Percentiles rank a stretch among this genome's conserved stretches.
phyloP scores from a whole-genome alignment of 2,329 filamentous ascomycete species.

The Graphilbum fragrans region DNA sequence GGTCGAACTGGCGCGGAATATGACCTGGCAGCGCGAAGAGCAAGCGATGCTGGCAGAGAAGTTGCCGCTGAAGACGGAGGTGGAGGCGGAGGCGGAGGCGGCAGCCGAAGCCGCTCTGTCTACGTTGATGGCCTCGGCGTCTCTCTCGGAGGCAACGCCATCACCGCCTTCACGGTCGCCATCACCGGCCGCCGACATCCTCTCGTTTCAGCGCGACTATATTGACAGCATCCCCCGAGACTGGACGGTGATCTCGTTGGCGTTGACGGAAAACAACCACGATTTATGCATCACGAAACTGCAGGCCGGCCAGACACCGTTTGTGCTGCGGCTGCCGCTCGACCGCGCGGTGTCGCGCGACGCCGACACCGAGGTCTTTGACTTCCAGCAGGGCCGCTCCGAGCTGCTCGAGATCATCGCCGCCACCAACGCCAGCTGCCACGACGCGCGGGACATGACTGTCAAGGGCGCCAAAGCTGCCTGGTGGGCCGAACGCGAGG shows the following conservation, averaged over 20 bases:
- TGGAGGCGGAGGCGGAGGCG: conserved; percentile 8
- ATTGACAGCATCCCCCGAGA: conserved; percentile 70
- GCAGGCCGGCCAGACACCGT: conserved; percentile 61
- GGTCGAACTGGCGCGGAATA: conserved; percentile 57
- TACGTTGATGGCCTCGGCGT: conserved; percentile 19
- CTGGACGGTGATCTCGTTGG: conserved; percentile 82
- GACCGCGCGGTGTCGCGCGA: conserved; percentile 72
- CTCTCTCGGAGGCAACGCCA: neutral
- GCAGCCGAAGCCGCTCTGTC: neutral
- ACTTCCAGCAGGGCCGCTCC: conserved; percentile 64
- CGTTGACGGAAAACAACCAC: conserved; percentile 66
- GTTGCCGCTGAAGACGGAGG: conserved; percentile 24
- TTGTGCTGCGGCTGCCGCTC: conserved; percentile 77
- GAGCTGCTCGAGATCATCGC: conserved; percentile 77
- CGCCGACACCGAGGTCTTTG: conserved; percentile 56
- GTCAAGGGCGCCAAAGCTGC: conserved; percentile 63
- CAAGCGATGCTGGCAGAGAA: conserved; percentile 39
- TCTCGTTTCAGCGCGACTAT: conserved; percentile 64
- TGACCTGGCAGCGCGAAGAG: conserved; percentile 54
- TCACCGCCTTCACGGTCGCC: neutral
- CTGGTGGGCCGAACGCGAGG: conserved; percentile 85
- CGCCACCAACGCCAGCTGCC: conserved; percentile 72
- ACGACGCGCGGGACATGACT: conserved; percentile 57
- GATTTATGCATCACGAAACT: conserved; percentile 88
- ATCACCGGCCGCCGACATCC: conserved; percentile 34